Evolutionary conservation across 2,329 filamentous ascomycete species (phyloP).

Genomic region (Pestalotiopsis fici): DNA sequence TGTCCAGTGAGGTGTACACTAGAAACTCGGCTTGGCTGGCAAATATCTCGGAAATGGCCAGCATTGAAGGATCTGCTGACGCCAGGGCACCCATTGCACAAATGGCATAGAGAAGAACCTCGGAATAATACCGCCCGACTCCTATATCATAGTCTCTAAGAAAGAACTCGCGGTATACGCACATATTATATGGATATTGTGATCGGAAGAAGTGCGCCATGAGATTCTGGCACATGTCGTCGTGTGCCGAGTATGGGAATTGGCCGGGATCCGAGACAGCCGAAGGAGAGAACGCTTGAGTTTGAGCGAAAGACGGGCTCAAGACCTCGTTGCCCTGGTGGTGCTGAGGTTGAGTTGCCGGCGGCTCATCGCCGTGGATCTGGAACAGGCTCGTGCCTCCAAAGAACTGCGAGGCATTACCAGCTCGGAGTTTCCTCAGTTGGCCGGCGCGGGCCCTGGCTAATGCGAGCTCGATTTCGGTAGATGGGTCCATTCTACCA

Average conservation of each 20-base stretch:
- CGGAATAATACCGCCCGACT: constrained; percentile 48
- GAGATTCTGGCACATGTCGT: constrained; percentile 42
- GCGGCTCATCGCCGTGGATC: constrained; percentile 29
- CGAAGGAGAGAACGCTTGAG: constrained; percentile 12
- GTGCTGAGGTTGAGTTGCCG: constrained; percentile 1
- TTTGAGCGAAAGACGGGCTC: not conserved
- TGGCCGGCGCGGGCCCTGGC: constrained; percentile 35
- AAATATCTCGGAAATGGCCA: constrained; percentile 42
- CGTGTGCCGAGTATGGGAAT: constrained; percentile 42
- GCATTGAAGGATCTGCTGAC: constrained; percentile 35
- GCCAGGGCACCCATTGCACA: constrained; percentile 50
- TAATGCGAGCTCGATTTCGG: constrained; percentile 22
- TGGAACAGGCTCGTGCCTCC: constrained; percentile 49
- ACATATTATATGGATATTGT: constrained; percentile 51
- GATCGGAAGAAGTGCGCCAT: constrained; percentile 50
- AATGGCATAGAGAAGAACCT: constrained; percentile 48
- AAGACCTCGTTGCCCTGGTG: constrained; percentile 5
- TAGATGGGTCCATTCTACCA: constrained; percentile 11
- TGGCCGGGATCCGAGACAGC: constrained; percentile 8
- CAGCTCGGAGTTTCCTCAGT: constrained; percentile 35
- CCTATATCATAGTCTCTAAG: constrained; percentile 49
- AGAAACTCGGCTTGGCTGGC: constrained; percentile 44
- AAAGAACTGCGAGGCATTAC: constrained; percentile 46
- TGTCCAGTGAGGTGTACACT: constrained; percentile 44
- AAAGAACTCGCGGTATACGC: constrained; percentile 52